phyloP scores from a whole-genome alignment of 768 basidiomycete genomes.

The Amanita polypyramis region DNA sequence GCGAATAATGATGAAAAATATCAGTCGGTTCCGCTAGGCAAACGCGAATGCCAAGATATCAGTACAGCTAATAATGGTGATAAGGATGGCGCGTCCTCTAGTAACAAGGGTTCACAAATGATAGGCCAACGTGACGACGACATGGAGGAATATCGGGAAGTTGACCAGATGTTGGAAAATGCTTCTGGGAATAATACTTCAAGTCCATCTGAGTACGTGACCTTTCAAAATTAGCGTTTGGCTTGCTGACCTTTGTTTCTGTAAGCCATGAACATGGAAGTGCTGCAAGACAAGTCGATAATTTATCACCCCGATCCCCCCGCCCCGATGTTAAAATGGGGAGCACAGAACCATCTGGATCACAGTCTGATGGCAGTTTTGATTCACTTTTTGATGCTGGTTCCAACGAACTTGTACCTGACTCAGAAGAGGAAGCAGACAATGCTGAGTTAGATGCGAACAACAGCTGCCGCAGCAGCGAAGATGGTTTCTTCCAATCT shows the following conservation, averaged over 20 bases:
- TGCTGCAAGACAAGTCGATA: not conserved
- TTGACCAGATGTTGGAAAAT: not conserved
- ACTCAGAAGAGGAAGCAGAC: not conserved
- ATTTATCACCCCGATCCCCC: not conserved
- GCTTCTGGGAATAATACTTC: not conserved
- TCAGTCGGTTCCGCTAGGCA: too few relatives aligned
- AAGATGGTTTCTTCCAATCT: constrained; percentile 4
- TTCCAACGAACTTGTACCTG: not conserved
- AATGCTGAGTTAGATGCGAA: not conserved
- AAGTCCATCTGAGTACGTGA: not conserved
- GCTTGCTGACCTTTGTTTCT: not conserved
- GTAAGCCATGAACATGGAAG: not conserved
- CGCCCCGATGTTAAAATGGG: not conserved
- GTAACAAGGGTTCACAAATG: not conserved
- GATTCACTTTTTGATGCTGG: constrained; percentile 7
- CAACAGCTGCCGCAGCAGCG: too few relatives aligned
- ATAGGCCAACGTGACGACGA: not conserved
- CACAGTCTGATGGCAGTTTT: not conserved
- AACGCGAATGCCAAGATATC: too few relatives aligned
- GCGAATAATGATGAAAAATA: not conserved
- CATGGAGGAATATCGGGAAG: not conserved
- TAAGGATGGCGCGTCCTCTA: not conserved
- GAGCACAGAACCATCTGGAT: not conserved
- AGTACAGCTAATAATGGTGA: too few relatives aligned
- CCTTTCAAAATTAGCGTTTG: not conserved